A percentile compares a stretch with the other conserved stretches of the same genome.
phyloP scores from a whole-genome alignment of 495 filamentous ascomycete species.

The Trichoderma erinaceum region DNA sequence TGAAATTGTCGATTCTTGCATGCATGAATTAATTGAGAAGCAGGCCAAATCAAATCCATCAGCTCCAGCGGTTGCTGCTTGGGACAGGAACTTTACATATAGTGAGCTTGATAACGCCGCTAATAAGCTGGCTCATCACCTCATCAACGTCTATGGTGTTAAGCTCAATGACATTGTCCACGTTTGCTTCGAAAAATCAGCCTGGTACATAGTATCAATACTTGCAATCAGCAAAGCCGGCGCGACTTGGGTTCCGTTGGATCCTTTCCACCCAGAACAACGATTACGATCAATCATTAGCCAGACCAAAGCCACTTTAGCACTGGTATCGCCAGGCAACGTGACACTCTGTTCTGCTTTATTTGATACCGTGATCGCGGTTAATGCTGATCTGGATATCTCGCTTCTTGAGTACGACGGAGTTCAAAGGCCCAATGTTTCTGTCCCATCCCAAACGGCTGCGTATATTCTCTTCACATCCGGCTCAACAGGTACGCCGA shows the following conservation, averaged over 20 bases:
- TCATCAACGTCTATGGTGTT: constrained; percentile 39
- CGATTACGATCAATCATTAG: constrained; percentile 30
- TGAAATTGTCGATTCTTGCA: constrained; percentile 20
- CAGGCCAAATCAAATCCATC: constrained; percentile 19
- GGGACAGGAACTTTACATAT: constrained; percentile 53
- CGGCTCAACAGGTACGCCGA: constrained; percentile 49
- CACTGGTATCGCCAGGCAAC: not conserved
- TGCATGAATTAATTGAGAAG: constrained; percentile 25
- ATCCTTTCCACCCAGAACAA: constrained; percentile 46
- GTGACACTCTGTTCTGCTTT: not conserved
- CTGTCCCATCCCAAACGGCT: constrained; percentile 41
- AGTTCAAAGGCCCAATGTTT: constrained; percentile 22
- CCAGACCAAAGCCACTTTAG: constrained; percentile 11
- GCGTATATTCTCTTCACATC: constrained; percentile 50
- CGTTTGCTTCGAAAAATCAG: constrained; percentile 52
- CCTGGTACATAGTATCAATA: constrained; percentile 44
- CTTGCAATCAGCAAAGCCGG: constrained; percentile 53
- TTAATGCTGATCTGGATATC: not conserved
- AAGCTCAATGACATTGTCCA: constrained; percentile 48
- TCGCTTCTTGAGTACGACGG: not conserved
- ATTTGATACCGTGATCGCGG: not conserved
- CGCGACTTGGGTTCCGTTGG: constrained; percentile 50
- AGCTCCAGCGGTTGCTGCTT: constrained; percentile 28
- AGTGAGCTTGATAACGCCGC: constrained; percentile 40
- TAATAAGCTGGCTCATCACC: constrained; percentile 36